Percentiles rank a stretch among this genome's conserved stretches.
phyloP scores from a whole-genome alignment of 2,329 filamentous ascomycete species.

The Aureobasidium vineae region DNA sequence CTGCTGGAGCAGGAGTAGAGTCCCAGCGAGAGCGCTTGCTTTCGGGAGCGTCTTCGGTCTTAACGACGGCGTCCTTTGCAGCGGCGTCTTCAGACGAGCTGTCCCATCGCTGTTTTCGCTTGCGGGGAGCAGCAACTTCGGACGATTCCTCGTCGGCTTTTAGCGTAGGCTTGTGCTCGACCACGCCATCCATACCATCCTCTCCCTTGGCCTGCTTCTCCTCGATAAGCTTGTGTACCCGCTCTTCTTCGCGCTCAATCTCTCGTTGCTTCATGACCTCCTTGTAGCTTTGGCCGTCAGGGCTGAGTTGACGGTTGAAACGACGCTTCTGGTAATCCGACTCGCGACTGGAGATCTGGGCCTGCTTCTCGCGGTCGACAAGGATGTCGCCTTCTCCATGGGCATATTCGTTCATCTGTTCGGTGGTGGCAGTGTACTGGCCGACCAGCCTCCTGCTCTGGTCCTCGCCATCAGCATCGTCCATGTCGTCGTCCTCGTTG shows the following conservation, averaged over 20 bases:
- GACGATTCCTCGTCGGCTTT: slow-evolving; percentile 68
- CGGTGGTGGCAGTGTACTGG: slow-evolving; percentile 90
- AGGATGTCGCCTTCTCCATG: slow-evolving; percentile 87
- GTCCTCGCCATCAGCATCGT: slow-evolving; percentile 67
- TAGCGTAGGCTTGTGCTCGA: slow-evolving; percentile 67
- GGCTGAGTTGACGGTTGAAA: slow-evolving; percentile 83
- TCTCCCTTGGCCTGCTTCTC: slow-evolving; percentile 75
- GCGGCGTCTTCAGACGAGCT: slow-evolving; percentile 39
- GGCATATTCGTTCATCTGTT: slow-evolving; percentile 93
- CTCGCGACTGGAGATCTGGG: slow-evolving; percentile 87
- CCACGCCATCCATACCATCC: slow-evolving; percentile 60
- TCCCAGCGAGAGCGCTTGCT: slow-evolving; percentile 84
- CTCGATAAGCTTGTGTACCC: slow-evolving; percentile 75
- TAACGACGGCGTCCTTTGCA: slow-evolving; percentile 41
- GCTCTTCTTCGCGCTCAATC: slow-evolving; percentile 88
- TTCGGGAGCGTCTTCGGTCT: slow-evolving; percentile 35
- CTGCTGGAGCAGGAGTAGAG: slow-evolving; percentile 65
- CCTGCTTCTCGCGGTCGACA: slow-evolving; percentile 80
- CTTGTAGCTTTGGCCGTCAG: slow-evolving; percentile 79
- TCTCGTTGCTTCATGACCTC: slow-evolving; percentile 90
- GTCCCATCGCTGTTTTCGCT: slow-evolving; percentile 96
- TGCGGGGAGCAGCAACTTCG: slow-evolving; percentile 54
- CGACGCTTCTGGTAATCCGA: slow-evolving; percentile 97
- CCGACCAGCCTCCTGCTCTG: slow-evolving; percentile 75
- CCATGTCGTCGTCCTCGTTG: slow-evolving; percentile 74